These are phyloP conservation scores for Lactifluus subvellereus DNA, from an alignment of 768 basidiomycete species.

Conservation along the genomic window DNA sequence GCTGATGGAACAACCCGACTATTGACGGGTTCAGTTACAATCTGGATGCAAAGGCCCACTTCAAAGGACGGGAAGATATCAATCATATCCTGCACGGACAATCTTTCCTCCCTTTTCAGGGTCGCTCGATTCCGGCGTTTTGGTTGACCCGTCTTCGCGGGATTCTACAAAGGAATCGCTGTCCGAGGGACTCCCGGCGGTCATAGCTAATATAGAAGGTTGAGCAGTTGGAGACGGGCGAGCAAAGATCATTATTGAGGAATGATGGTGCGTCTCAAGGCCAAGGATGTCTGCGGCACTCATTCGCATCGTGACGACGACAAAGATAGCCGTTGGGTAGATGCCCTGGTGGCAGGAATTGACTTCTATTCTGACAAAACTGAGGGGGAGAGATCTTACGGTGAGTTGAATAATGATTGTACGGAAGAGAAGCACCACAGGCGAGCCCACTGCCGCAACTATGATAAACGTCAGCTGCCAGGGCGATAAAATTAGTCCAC, in stretches of 20 bases:
- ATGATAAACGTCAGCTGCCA: not conserved
- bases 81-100: not conserved
- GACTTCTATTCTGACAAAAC: not conserved
- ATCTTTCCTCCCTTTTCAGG: not conserved
- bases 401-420: conserved; percentile 8
- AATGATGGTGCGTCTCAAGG: not conserved
- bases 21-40: too few relatives aligned
- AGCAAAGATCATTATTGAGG: not conserved
- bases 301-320: conserved; percentile 13
- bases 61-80: not conserved
- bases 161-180: not conserved
- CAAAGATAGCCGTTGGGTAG: conserved; percentile 8
- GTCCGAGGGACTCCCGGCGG: not conserved
- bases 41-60: not conserved
- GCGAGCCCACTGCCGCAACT: not conserved
- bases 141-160: not conserved
- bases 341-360: conserved; percentile 3
- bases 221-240: not conserved
- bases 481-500: not conserved
- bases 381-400: not conserved
- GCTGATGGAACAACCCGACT: too few relatives aligned
- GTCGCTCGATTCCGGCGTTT: not conserved
- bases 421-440: not conserved
- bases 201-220: too few relatives aligned
- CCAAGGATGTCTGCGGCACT: conserved; percentile 4